phyloP scores from a whole-genome alignment of 768 basidiomycete genomes.

The Xerocomellus dryophilus region DNA sequence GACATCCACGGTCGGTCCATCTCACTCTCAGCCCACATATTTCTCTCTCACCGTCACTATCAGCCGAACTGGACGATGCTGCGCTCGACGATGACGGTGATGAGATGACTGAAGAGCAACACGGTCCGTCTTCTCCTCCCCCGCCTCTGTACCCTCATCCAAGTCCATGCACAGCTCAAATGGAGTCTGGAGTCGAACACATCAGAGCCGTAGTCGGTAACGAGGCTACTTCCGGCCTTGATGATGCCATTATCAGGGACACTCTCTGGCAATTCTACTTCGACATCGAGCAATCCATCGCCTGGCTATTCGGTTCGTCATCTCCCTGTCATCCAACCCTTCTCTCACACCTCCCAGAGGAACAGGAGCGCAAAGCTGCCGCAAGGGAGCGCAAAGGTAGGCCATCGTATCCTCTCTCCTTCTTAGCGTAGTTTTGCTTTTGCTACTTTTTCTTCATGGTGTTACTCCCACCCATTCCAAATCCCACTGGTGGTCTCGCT shows the following conservation, averaged over 20 bases:
- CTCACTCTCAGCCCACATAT: background rate
- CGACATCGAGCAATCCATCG: constrained; percentile 71
- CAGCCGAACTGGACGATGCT: constrained; percentile 86
- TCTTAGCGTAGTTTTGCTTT: constrained; percentile 37
- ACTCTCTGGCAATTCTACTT: constrained; percentile 87
- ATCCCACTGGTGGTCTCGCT: constrained; percentile 35
- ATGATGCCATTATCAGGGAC: constrained; percentile 74
- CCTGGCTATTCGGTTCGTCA: constrained; percentile 69
- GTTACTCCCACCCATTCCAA: constrained; percentile 27
- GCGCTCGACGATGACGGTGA: constrained; percentile 75
- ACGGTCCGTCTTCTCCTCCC: constrained; percentile 46
- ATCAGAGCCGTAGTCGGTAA: constrained; percentile 68
- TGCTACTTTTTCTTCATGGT: constrained; percentile 32
- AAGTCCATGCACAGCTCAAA: constrained; percentile 46
- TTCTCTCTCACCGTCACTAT: constrained; percentile 1
- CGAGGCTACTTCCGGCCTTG: constrained; percentile 60
- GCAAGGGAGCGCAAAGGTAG: constrained; percentile 85
- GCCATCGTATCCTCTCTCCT: constrained; percentile 35
- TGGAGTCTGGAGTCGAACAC: constrained; percentile 68
- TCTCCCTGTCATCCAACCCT: background rate
- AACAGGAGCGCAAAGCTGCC: constrained; percentile 58
- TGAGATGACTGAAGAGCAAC: constrained; percentile 78
- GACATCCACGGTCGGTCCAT: constrained; percentile 60
- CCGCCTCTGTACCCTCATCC: constrained; percentile 1
- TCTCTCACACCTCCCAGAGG: constrained; percentile 44